phyloP scores from a whole-genome alignment of 306 rosid genomes.

The Castanea sativa region DNA sequence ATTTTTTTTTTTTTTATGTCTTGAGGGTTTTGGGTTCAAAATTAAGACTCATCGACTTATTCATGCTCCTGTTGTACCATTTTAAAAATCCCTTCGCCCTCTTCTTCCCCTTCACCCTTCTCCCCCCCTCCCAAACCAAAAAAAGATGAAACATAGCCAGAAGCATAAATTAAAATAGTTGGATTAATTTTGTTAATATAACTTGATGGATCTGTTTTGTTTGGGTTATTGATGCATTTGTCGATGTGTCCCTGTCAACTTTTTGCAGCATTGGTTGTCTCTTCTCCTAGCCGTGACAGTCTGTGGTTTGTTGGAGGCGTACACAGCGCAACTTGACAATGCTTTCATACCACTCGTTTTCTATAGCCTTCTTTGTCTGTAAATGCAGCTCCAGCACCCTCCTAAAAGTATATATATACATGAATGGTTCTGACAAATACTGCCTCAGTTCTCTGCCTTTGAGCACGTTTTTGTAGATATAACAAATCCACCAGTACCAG shows the following conservation, averaged over 20 bases:
- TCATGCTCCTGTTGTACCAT: neutral
- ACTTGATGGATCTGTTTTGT: neutral
- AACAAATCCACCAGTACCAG: slow-evolving; percentile 13
- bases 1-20: neutral
- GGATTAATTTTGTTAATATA: neutral
- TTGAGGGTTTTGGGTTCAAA: neutral
- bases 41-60: neutral
- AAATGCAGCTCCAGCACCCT: slow-evolving; percentile 29
- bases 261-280: slow-evolving; percentile 85
- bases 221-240: slow-evolving; percentile 15
- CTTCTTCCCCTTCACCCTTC: neutral
- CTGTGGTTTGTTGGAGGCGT: slow-evolving; percentile 96
- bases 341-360: slow-evolving; percentile 91
- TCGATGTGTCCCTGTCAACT: slow-evolving; percentile 22
- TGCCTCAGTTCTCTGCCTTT: slow-evolving; percentile 10
- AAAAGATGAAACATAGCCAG: neutral
- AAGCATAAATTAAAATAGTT: neutral
- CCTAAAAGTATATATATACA: slow-evolving; percentile 7
- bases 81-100: neutral
- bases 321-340: slow-evolving; percentile 93
- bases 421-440: slow-evolving; percentile 7
- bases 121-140: neutral
- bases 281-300: slow-evolving; percentile 74
- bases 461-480: slow-evolving; percentile 29
- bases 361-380: slow-evolving; percentile 90